Evolutionary conservation across 305 asterid species (phyloP), one percentile per base, ranked within the genome.

Genomic region (Fraxinus dipetala): DNA sequence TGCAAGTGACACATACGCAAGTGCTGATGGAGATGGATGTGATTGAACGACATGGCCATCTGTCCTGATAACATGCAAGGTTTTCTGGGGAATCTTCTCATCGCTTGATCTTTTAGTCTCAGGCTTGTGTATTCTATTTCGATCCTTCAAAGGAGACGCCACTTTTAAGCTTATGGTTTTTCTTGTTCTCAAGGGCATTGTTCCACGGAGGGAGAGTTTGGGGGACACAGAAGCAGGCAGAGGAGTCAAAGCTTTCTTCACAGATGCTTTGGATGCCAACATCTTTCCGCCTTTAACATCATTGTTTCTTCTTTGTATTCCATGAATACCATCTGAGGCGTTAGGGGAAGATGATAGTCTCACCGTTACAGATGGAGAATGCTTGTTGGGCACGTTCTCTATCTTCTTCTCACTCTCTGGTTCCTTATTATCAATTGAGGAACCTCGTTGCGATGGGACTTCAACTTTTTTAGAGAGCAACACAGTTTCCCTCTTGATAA

Each of bases 71-170:
- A 86, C 92, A 84, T 87, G 96, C 93, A 93, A 86, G 72, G 84
- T 90, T 86, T 83, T 92, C 89, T 92, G 97, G 5, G 91, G 65
- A 38, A 85, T 87, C 67, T 86, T 84, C 85, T 87, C 93, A 28
- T 36, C 36, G n/a, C 76, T 80, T 28, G 87, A 79, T 85, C 85
- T 84, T 74, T 83, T 84, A 36, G 78, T 76, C 83, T 76, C 85
- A 40, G 78, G 81, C 72, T 79, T 76, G 79, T 48, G 84, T 40
- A 32, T 75, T 83, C 78, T 84, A 85, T 80, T 88, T 63, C 16
- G 86, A 87, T 75, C 84, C 83, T 85, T 84, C 81, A 78, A 45
- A 79, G 89, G 86, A 79, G 90, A 69, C 72, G 26, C 82, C 82
- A 80, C 31, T 83, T 89, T 86, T 81, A 76, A 83, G 86, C 82